Evolutionary conservation across 1,284 basidiomycete species (phyloP), one percentile per base, ranked within the genome.

Genomic region (Boletus smithii): DNA sequence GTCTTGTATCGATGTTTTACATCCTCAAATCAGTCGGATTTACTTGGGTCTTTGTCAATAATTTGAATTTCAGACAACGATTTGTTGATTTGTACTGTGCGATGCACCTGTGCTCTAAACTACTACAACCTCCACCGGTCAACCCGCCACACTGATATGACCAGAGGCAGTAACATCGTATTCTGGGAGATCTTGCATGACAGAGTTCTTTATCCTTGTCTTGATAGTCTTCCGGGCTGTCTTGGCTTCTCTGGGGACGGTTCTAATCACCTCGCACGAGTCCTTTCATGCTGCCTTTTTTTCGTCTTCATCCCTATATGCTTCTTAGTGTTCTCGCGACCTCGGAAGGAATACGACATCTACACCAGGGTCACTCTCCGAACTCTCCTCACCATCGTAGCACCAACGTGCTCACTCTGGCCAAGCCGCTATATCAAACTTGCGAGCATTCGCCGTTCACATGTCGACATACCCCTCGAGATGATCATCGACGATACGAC

Each of bases 351-450:
- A 39, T 45, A 55, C 22, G 44, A 39, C 7, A 30, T 40, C n/a
- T 46, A 26, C 16, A 58, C 56, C 22, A 67, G 66, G 37, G 43
- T 33, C n/a, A 50, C 63, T 35, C 61, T 72, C 14, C 52, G 50
- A 46, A 63, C 68, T 22, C 57, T 71, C 30, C 58, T 65, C 39
- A 49, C 62, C 5, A 46, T 73, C 46, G 24, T 72, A 18, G 55
- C 55, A 3, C 71, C 70, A 6, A 63, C 61, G 0, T 61, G 59
- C 30, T 73, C 71, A 18, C 49, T 65, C 40, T 71, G 70, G 70
- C 68, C 71, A 8, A 41, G 42, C 5, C 57, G 50, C 13, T 71
- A 73, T 43, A 56, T 62, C 35, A 24, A 54, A 14, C 48, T 69
- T 13, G 65, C 68, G 27, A 57, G 56, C 3, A 29, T 42, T 45